Base-by-base conservation (phyloP, 495 filamentous ascomycete species). In the Lepraria neglecta region DNA sequence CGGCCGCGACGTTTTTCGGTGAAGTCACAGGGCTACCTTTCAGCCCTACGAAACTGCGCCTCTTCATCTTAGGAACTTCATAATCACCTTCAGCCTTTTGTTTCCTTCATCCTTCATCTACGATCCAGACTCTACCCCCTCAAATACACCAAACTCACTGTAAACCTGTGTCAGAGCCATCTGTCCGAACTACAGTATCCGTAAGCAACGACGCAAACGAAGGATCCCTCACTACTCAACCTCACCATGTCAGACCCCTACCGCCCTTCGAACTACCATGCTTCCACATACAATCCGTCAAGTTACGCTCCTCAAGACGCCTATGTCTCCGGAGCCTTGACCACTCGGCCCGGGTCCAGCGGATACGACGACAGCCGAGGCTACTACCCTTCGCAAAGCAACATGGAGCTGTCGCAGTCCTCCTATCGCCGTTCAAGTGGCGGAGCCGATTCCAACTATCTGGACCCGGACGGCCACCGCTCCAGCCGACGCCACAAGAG, bases 361-460 rank as follows among this genome's bases (percentile, higher is more conserved):
- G 21, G 60, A 33, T 54, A 54, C 51, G 51, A 54, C 3, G 51
- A 54, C 51, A 28, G n/a, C 51, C 51, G 51, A 6, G 40, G 46
- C 53, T 65, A 65, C 55, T 65, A 65, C 60, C 59, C 64, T n/a
- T 48, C 55, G 11, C 40, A 50, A 55, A 55, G 48, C 40, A 61
- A 61, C 11, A 53, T 40, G 38, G 33, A 61, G n/a, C 59, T 61
- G 27, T 54, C 59, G 7, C 59, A 55, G 46, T 52, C 59, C 60
- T 21, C 46, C 59, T 31, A 58, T 45, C 56, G 47, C 47, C 53
- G 40, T 28, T n/a, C 45, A 14, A 38, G 35, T 12, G 35, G 35
- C 35, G 35, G 35, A 2, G 45, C 19, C 9, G 40, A 46, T 59
- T 35, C 51, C 52, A 51, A 55, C 58, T 45, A 54, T 42, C 58